Percentiles rank a stretch among this genome's conserved stretches.
These are phyloP conservation scores for Hansfordia pulvinata DNA, from an alignment of 2,329 filamentous ascomycete species.

Conservation along the genomic window DNA sequence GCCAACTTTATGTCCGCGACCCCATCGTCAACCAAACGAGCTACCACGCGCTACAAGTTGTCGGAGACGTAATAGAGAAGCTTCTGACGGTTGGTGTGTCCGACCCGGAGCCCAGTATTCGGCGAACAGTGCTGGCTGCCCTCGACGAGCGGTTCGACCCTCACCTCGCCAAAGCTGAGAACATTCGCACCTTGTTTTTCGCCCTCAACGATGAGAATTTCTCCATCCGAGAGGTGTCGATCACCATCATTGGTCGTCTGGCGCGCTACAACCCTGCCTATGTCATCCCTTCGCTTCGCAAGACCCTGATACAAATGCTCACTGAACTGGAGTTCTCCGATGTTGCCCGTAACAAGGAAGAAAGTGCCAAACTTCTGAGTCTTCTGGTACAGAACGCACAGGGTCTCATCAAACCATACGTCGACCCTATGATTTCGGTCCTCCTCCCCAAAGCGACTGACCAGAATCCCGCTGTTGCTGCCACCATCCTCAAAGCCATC, in stretches of 20 bases:
- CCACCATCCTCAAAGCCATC: constrained; percentile 89
- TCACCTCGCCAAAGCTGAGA: constrained; percentile 94
- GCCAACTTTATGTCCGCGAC: constrained; percentile 91
- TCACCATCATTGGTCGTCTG: constrained; percentile 88
- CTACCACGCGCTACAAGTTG: constrained; percentile 90
- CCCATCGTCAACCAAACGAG: constrained; percentile 97
- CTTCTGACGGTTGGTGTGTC: constrained; percentile 89
- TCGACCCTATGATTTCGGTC: constrained; percentile 90
- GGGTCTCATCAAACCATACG: constrained; percentile 86
- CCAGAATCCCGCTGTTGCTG: constrained; percentile 72
- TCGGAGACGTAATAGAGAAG: constrained; percentile 95
- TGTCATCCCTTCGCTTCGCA: constrained; percentile 88
- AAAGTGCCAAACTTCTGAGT: constrained; percentile 86
- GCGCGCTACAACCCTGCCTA: constrained; percentile 90
- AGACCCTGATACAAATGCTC: constrained; percentile 88
- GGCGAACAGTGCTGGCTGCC: constrained; percentile 75
- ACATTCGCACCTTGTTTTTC: constrained; percentile 89
- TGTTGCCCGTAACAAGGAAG: constrained; percentile 86
- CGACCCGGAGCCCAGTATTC: constrained; percentile 79
- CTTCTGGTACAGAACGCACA: constrained; percentile 89
- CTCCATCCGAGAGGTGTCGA: constrained; percentile 81
- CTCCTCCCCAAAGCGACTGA: constrained; percentile 89
- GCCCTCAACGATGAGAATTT: constrained; percentile 94
- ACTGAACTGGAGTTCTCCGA: constrained; percentile 96
- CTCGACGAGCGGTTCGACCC: constrained; percentile 90